A percentile compares a stretch with the other conserved stretches of the same genome.
Evolutionary conservation across 345 rosid genomes (phyloP).

Genomic region (Aquilaria malaccensis): DNA sequence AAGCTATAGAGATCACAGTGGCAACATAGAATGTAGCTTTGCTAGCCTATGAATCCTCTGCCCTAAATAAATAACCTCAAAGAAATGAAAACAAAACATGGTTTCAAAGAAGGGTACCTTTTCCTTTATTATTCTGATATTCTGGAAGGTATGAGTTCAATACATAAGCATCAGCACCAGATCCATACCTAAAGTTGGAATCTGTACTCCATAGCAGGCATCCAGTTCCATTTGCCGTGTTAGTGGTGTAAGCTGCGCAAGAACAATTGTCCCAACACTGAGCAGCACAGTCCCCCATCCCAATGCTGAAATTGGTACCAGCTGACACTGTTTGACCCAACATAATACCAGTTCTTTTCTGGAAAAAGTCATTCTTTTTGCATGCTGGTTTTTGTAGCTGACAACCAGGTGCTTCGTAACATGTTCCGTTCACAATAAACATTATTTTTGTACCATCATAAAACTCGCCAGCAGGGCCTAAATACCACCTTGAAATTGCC

Average conservation of each 20-base stretch:
- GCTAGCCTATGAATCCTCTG: too few relatives aligned
- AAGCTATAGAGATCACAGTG: too few relatives aligned
- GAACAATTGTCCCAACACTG: slow-evolving; percentile 8
- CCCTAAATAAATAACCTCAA: neutral
- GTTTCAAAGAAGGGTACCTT: neutral
- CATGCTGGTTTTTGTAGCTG: slow-evolving; percentile 5
- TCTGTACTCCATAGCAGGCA: slow-evolving; percentile 1
- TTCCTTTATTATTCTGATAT: neutral
- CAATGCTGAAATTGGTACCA: neutral
- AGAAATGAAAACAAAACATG: neutral
- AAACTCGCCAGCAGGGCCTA: neutral
- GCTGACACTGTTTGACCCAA: neutral
- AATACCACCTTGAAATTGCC: slow-evolving; percentile 2
- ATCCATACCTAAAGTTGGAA: neutral
- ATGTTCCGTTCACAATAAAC: neutral
- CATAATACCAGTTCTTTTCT: neutral
- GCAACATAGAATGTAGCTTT: too few relatives aligned
- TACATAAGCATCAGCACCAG: neutral
- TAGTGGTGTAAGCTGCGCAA: slow-evolving; percentile 2
- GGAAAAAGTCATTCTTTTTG: neutral
- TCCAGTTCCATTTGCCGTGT: slow-evolving; percentile 1
- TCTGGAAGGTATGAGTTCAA: neutral
- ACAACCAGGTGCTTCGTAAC: neutral
- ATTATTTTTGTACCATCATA: neutral
- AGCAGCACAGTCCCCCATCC: slow-evolving; percentile 2